phyloP scores from a whole-genome alignment of 2,329 filamentous ascomycete species.

The Biscogniauxia sp. region DNA sequence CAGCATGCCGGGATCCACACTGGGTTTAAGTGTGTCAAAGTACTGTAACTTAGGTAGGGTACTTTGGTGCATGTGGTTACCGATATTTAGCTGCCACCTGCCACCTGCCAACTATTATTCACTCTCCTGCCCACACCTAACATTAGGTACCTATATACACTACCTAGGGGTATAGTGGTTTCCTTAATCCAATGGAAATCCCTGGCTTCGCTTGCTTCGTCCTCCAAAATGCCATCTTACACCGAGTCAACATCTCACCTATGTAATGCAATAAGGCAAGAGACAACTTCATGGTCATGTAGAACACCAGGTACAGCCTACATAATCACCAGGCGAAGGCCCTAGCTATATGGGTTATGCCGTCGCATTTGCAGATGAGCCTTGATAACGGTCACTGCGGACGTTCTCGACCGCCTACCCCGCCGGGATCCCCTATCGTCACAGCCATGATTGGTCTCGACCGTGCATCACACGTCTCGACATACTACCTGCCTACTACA shows the following conservation, averaged over 20 bases:
- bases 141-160: background rate
- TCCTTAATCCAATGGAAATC: background rate
- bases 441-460: slow-evolving; percentile 17
- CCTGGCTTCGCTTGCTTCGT: too few relatives aligned
- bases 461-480: slow-evolving; percentile 11
- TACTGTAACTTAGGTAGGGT: background rate
- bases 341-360: background rate
- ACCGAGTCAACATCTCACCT: background rate
- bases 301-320: background rate
- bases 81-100: background rate
- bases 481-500: slow-evolving; percentile 11
- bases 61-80: background rate
- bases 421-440: slow-evolving; percentile 9
- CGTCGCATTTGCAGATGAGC: background rate
- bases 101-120: background rate
- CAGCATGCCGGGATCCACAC: background rate
- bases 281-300: background rate
- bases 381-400: background rate
- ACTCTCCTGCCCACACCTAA: background rate
- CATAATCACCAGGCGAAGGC: background rate
- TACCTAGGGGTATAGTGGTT: background rate
- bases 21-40: background rate
- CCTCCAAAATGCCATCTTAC: background rate
- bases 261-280: background rate
- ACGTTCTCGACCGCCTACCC: background rate